These are phyloP conservation scores for Schrenkiella parvula DNA, from an alignment of 345 rosid genomes.

Conservation along the genomic window DNA sequence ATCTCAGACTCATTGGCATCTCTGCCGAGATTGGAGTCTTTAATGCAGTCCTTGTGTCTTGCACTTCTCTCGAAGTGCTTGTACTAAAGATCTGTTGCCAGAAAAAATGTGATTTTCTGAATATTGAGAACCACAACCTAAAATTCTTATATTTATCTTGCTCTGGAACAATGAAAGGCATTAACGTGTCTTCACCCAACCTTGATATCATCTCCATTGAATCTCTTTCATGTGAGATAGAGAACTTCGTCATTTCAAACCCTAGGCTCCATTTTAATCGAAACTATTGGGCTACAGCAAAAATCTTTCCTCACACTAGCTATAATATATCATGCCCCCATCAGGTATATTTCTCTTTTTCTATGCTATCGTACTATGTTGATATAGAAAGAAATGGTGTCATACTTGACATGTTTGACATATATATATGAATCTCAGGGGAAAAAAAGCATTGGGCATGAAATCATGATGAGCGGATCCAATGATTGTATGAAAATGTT, in stretches of 20 bases:
- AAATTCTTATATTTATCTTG: not conserved
- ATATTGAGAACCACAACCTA: not conserved
- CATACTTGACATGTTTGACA: not conserved
- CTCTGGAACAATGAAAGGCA: not conserved
- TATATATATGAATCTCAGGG: slow-evolving; percentile 1
- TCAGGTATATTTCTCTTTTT: not conserved
- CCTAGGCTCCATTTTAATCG: slow-evolving; percentile 2
- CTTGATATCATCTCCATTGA: not conserved
- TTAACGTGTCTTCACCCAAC: not conserved
- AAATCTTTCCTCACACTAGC: not conserved
- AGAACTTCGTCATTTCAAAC: not conserved
- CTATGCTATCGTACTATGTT: not conserved
- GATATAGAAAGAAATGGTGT: not conserved
- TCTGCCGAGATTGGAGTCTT: not conserved
- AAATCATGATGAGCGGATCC: not conserved
- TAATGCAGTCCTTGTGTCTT: not conserved
- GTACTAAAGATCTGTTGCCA: not conserved
- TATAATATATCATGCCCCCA: not conserved
- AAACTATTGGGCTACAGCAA: not conserved
- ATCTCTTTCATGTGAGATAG: not conserved
- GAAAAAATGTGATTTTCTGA: not conserved
- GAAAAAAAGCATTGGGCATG: not conserved
- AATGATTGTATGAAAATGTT: not conserved
- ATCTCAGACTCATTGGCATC: not conserved
- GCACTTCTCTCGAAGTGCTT: slow-evolving; percentile 6